Base-by-base conservation (phyloP, 2,329 filamentous ascomycete genomes). In the Claviceps lovelessii region DNA sequence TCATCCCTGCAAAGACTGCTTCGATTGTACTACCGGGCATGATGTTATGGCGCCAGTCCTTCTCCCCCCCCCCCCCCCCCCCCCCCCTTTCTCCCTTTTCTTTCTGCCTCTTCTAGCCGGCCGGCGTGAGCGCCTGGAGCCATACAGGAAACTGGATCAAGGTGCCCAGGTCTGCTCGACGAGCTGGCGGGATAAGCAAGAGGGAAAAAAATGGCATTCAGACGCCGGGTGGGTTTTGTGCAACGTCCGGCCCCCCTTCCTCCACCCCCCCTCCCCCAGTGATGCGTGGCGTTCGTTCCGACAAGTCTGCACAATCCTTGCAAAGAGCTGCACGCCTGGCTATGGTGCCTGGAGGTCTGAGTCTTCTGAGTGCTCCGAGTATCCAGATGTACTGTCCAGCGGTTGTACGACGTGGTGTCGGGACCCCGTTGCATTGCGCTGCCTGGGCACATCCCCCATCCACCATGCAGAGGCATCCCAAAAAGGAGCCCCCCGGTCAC, bases 211-310 rank as follows among this genome's bases (percentile, higher is more conserved):
- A 48, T 15, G 29, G 29, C 46, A 45, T 53, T n/a, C 50, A 53
- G 47, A 50, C 54, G 37, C 50, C 23, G 51, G 46, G 31, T 39
- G 54, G 50, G 50, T 31, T 50, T 52, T 49, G 60, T 60, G 59
- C 59, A 60, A 61, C 59, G 39, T 39, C 54, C 31, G 35, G 35
- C 35, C 7, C 35, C 35, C 35, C 35, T 10, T 11, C 31, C 31
- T 9, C 31, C 31, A 5, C 31, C 2, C 35, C 35, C 35, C 54
- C n/a, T 9, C 35, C 58, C 58, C 61, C 55, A 47, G 56, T 54
- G 45, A 55, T 61, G 59, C 57, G 56, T 63, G 60, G 61, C 62
- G 58, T 62, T 45, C 52, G 54, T 62, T 61, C 61, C 62, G 60
- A 62, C 55, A 58, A 49, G 44, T 54, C 50, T 55, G 57, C 55